These are phyloP conservation scores for Acacia concinna DNA, from an alignment of 331 rosid genomes.

Conservation along the genomic window DNA sequence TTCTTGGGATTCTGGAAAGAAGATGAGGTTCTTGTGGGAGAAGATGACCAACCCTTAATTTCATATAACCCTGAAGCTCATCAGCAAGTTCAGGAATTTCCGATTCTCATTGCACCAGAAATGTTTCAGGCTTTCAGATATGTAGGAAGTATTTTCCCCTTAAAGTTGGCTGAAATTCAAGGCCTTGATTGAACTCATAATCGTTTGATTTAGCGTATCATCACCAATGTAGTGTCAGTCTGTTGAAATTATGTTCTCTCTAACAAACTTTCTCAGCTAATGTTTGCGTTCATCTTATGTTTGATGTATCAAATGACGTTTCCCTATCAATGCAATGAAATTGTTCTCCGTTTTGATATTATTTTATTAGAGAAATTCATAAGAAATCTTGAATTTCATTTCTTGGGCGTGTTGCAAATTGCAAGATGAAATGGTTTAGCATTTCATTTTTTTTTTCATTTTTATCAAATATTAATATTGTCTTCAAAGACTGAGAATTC, in stretches of 20 bases:
- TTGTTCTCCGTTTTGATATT: not conserved
- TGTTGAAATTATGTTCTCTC: not conserved
- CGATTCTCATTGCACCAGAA: not conserved
- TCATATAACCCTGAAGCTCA: not conserved
- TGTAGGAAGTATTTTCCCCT: slow-evolving; percentile 7
- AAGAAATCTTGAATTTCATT: not conserved
- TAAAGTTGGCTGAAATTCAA: not conserved
- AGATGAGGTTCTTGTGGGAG: not conserved
- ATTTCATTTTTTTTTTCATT: not conserved
- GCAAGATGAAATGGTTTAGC: not conserved
- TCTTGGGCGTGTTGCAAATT: not conserved
- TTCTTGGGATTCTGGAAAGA: slow-evolving; percentile 19
- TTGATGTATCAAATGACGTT: not conserved
- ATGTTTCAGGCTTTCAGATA: not conserved
- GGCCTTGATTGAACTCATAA: not conserved
- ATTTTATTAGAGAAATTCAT: not conserved
- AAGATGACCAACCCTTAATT: not conserved
- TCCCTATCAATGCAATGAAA: not conserved
- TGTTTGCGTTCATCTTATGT: not conserved
- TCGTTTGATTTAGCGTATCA: not conserved
- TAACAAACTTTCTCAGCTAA: not conserved
- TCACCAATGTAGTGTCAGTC: not conserved
- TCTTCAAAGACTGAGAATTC: not conserved
- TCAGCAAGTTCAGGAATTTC: not conserved
- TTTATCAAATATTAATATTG: not conserved